Evolutionary conservation across 140 eudicot genomes (phyloP), one percentile per base, ranked within the genome.

Genomic region (Bidens hawaiensis): DNA sequence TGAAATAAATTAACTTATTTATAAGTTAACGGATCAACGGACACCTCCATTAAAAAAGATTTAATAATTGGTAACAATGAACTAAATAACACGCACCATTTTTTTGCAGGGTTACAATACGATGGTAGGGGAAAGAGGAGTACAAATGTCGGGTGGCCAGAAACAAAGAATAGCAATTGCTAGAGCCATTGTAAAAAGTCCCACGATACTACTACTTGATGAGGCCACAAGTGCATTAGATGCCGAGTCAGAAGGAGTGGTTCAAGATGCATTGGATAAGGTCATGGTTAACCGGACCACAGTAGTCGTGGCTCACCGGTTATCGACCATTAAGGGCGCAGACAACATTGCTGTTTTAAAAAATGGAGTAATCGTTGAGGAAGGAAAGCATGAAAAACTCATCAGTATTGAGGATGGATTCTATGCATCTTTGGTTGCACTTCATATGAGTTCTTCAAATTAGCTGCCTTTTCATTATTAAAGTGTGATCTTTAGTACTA

Each of bases 141-240:
- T 69, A 4, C 89, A 85, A 27, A 33, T 85, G 41, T 85, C 94
- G 0, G 94, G 94, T 27, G 94, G 94, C 11, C 94, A 85, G 54
- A 85, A 85, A 74, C 89, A 85, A 45, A 81, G 94, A 27, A 78
- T 85, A 8, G 94, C 94, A 26, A 85, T 85, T 5, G 94, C 94
- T 3, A 65, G 94, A 23, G 89, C 89, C 24, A 82, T 85, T 16
- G 51, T 85, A 5, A 85, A 85, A 50, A 71, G 76, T 53, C 94
- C 94, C 8, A 82, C 74, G 78, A 79, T 85, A 67, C 64, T 85
- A n/a, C 59, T 82, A 1, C 67, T 85, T 17, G 94, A 85, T 22
- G 94, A 85, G 72, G 94, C 94, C 0, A 85, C 94, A 3, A 85
- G 94, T 30, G 94, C 94, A 8, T 50, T 85, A 67, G 94, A 85